Evolutionary conservation across 371 early-diverging fungal genomes (phyloP).

Genomic region (Mucor piriformis): DNA sequence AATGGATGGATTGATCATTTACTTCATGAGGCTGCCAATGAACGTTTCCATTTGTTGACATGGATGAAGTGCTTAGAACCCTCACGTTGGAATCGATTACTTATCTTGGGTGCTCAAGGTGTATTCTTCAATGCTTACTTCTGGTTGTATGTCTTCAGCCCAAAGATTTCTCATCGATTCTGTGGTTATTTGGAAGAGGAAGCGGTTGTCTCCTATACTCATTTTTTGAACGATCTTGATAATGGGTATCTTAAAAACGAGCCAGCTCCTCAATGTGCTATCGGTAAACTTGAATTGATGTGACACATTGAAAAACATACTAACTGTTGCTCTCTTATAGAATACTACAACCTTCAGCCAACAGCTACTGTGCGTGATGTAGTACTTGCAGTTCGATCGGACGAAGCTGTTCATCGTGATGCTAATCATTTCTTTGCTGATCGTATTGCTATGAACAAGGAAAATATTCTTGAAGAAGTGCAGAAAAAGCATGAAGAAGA

Average conservation of each 20-base stretch:
- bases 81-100: constrained; percentile 59
- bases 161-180: constrained; percentile 83
- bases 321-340: constrained; percentile 13
- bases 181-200: constrained; percentile 88
- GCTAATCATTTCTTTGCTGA: constrained; percentile 92
- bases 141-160: constrained; percentile 79
- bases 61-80: constrained; percentile 85
- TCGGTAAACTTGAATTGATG: constrained; percentile 8
- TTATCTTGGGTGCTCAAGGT: constrained; percentile 79
- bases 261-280: constrained; percentile 80
- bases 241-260: constrained; percentile 70
- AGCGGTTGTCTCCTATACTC: constrained; percentile 93
- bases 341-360: constrained; percentile 89
- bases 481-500: constrained; percentile 5
- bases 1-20: constrained; percentile 87
- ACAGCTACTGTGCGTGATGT: constrained; percentile 89
- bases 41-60: constrained; percentile 86
- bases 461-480: constrained; percentile 23
- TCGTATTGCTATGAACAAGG: constrained; percentile 32
- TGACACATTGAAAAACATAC: constrained; percentile 4
- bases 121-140: constrained; percentile 92
- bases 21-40: constrained; percentile 87
- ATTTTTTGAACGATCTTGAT: constrained; percentile 88
- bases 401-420: constrained; percentile 95
- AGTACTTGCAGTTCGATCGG: constrained; percentile 93